These are phyloP conservation scores for Colletotrichum eremochloae DNA, from an alignment of 2,329 filamentous ascomycete species.

Conservation along the genomic window DNA sequence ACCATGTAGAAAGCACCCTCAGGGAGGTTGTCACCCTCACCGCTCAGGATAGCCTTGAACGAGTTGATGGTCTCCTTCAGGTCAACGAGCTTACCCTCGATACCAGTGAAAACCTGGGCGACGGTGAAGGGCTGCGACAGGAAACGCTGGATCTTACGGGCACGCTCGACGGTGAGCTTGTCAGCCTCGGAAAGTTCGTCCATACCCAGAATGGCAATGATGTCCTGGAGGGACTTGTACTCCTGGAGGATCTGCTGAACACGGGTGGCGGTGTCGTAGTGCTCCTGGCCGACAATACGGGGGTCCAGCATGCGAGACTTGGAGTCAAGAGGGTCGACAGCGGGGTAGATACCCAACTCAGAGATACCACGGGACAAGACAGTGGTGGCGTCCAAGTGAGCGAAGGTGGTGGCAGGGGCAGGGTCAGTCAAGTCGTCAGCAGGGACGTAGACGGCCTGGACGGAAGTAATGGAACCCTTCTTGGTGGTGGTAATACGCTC, in stretches of 20 bases:
- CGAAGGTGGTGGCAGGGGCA: conserved; percentile 98
- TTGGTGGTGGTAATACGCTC: conserved; percentile 99
- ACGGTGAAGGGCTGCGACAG: conserved; percentile 98
- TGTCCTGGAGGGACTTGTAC: conserved; percentile 99
- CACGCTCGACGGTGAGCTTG: conserved; percentile 99
- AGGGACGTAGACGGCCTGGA: conserved; percentile 99
- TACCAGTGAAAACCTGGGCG: conserved; percentile 85
- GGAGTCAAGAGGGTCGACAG: conserved; percentile 99
- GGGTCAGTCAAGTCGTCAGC: conserved; percentile 99
- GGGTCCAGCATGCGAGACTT: conserved; percentile 99
- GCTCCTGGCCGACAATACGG: conserved; percentile 97
- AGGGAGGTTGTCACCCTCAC: conserved; percentile 95
- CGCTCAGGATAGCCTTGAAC: conserved; percentile 96
- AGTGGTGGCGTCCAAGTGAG: conserved; percentile 99
- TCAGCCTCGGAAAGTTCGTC: conserved; percentile 99
- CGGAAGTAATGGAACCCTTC: conserved; percentile 99
- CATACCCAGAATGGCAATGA: conserved; percentile 99
- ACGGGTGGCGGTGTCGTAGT: conserved; percentile 94
- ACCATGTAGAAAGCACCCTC: conserved; percentile 99
- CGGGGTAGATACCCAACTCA: conserved; percentile 99
- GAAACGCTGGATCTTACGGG: conserved; percentile 99
- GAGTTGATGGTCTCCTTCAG: conserved; percentile 98
- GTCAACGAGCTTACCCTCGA: conserved; percentile 97
- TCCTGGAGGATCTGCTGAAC: conserved; percentile 99
- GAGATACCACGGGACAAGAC: conserved; percentile 99